phyloP scores from a whole-genome alignment of 2,329 filamentous ascomycete genomes.

The Pseudogymnoascus sp. region DNA sequence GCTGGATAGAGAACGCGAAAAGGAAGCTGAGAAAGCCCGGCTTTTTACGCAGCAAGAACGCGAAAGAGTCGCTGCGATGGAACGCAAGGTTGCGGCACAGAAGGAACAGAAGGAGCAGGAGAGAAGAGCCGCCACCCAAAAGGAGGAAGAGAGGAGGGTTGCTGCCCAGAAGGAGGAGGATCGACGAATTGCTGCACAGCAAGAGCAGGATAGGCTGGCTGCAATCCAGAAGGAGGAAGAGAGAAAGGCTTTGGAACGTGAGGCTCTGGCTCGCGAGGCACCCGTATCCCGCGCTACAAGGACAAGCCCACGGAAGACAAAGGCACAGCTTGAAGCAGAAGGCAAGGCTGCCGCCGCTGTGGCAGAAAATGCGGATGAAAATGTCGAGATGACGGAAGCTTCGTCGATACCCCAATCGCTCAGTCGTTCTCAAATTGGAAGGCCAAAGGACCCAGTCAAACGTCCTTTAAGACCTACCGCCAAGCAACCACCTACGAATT shows the following conservation, averaged over 20 bases:
- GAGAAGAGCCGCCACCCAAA: conserved; percentile 31
- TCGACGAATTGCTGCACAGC: background rate
- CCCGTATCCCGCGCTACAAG: conserved; percentile 37
- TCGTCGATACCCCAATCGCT: conserved; percentile 51
- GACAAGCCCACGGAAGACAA: conserved; percentile 45
- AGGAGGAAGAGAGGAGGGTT: conserved; percentile 39
- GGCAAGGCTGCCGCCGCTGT: conserved; percentile 24
- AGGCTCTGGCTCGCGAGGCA: conserved; percentile 23
- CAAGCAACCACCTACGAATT: conserved; percentile 49
- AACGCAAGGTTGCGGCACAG: conserved; percentile 39
- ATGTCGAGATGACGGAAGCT: conserved; percentile 49
- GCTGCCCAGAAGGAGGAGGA: conserved; percentile 9
- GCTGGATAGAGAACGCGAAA: conserved; percentile 58
- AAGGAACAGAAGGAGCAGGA: conserved; percentile 3
- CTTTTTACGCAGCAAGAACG: conserved; percentile 47
- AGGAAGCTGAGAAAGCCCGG: conserved; percentile 60
- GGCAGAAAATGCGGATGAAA: conserved; percentile 30
- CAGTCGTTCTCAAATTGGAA: conserved; percentile 41
- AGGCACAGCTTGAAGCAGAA: conserved; percentile 28
- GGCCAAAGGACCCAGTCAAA: conserved; percentile 43
- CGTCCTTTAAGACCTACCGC: conserved; percentile 50
- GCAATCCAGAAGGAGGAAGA: conserved; percentile 48
- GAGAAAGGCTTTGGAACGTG: conserved; percentile 22
- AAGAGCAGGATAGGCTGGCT: conserved; percentile 45
- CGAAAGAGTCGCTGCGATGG: conserved; percentile 44